Evolutionary conservation across 805 yeast genomes (phyloP), one percentile per base, ranked within the genome.

Genomic region (Monosporozyma aerobia): DNA sequence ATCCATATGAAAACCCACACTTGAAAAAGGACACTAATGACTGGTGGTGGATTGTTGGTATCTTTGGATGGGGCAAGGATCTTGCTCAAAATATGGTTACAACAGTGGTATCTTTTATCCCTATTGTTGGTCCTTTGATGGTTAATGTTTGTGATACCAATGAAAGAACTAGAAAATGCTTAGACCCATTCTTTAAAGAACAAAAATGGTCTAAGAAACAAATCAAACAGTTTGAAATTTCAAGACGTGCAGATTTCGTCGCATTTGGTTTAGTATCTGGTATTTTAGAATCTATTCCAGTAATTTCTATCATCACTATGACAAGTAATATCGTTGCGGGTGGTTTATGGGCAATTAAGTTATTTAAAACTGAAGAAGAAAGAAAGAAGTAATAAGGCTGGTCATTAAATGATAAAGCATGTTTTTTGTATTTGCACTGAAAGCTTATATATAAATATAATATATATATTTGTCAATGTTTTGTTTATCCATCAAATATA

Each of bases 321-420:
- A 77, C 79, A 56, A 79, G 87, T 9, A 80, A 81, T 63, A 75
- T 76, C 2, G 69, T 79, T 3, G 88, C 85, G 5, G 82, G 82
- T 10, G 87, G 87, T 0, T 63, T 80, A 47, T 83, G 88, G 88
- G 81, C 80, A 3, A 22, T 52, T 32, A 19, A 41, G 5, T 27
- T 53, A 19, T 25, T 47, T 7, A 40, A 39, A 5, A 33, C 9
- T 13, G 43, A 35, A 30, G 41, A 47, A 27, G 33, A 35, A 30
- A 33, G 27, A 14, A 25, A 37, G 50, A 23, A 43, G 45, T 49
- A 43, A n/a, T 35, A 35, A 35, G 14, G 11, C 11, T 13, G 5
- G 5, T 35, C 8, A 4, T 11, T 35, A 4, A 35, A 14, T 35
- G 39, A n/a, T 3, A 35, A 35, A 35, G n/a, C 16, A 35, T 35